Evolutionary conservation across 2,329 filamentous ascomycete genomes (phyloP).

Genomic region (Venturia pyrina): DNA sequence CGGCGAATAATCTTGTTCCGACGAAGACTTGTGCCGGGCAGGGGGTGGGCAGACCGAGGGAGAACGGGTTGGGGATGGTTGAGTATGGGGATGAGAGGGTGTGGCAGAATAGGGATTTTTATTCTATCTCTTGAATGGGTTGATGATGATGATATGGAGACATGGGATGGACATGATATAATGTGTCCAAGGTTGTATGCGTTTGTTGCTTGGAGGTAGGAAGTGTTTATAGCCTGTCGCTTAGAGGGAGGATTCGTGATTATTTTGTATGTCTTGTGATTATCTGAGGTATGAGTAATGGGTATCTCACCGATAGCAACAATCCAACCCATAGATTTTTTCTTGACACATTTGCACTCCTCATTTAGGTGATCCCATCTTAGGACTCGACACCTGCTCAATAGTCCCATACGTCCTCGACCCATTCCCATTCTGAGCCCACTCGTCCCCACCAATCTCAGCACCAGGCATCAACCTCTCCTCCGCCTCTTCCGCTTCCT

Average conservation of each 20-base stretch:
- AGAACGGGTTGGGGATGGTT: background rate
- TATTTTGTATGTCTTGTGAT: too few species aligned
- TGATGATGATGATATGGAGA: too few species aligned
- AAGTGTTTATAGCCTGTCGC: too few species aligned
- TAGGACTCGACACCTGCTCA: background rate
- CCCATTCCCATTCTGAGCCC: background rate
- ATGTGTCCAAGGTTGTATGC: too few species aligned
- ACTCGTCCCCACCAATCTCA: background rate
- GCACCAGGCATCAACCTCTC: conserved; percentile 27
- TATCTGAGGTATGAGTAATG: too few species aligned
- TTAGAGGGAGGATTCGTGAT: too few species aligned
- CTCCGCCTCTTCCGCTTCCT: conserved; percentile 34
- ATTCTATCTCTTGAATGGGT: background rate
- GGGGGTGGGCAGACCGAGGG: background rate
- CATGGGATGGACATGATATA: too few species aligned
- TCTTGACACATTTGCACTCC: background rate
- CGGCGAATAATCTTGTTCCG: background rate
- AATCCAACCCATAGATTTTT: background rate
- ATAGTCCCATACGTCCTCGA: background rate
- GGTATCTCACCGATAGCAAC: background rate
- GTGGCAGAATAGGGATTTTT: background rate
- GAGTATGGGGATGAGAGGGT: background rate
- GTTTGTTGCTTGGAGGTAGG: too few species aligned
- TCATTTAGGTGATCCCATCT: background rate
- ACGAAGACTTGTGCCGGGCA: background rate